Conservation (phyloP, 306 rosid species). For the Vigna unguiculata region DNA sequence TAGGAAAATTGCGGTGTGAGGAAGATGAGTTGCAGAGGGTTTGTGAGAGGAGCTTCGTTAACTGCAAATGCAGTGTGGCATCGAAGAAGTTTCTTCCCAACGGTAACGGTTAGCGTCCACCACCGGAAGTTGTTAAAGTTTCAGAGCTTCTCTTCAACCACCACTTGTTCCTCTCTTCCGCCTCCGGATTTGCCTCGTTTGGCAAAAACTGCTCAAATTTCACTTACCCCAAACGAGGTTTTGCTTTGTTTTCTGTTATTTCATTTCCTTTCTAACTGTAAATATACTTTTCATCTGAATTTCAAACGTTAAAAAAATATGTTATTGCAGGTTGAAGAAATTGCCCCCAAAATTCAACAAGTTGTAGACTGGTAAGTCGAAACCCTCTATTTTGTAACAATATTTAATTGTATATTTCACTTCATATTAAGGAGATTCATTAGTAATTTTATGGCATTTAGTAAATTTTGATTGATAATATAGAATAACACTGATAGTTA, state of each 20-base stretch:
- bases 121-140: slow-evolving; percentile 36
- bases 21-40: slow-evolving; percentile 40
- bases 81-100: slow-evolving; percentile 20
- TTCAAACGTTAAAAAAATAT: background rate
- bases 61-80: slow-evolving; percentile 29
- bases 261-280: background rate
- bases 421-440: background rate
- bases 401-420: background rate
- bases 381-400: background rate
- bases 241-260: background rate
- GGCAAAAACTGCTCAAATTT: slow-evolving; percentile 82
- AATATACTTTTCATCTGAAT: background rate
- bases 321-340: slow-evolving; percentile 66
- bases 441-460: background rate
- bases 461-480: background rate
- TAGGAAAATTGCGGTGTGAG: background rate
- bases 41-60: slow-evolving; percentile 43
- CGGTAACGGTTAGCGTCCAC: slow-evolving; percentile 4
- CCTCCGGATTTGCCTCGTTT: slow-evolving; percentile 73
- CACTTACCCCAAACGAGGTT: slow-evolving; percentile 74
- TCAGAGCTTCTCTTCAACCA: slow-evolving; percentile 42
- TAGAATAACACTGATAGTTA: background rate
- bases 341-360: slow-evolving; percentile 79
- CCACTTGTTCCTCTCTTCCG: slow-evolving; percentile 56
- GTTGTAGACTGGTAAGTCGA: slow-evolving; percentile 72